These are phyloP conservation scores for Suhomyces sp. DNA, from an alignment of 805 yeast genomes.

Conservation along the genomic window DNA sequence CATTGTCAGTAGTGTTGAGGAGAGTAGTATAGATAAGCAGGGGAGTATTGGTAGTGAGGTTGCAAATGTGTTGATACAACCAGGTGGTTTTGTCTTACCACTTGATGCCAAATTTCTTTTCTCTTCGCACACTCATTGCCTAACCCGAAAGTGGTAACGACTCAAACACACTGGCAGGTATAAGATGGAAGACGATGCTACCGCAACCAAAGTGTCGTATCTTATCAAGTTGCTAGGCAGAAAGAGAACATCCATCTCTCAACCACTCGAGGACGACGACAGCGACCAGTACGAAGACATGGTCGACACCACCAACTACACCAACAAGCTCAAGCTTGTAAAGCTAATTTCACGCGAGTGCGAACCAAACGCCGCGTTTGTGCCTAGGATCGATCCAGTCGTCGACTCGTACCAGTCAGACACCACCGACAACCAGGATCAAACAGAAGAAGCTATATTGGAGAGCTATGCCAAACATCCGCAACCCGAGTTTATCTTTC, in stretches of 20 bases:
- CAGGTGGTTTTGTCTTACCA: background rate
- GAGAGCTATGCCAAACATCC: constrained; percentile 6
- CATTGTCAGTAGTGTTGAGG: too few species aligned
- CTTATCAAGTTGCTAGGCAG: constrained; percentile 19
- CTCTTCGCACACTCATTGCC: background rate
- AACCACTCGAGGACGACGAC: background rate
- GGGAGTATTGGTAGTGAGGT: too few species aligned
- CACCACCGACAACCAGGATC: constrained; percentile 10
- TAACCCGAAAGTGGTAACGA: background rate
- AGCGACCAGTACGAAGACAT: constrained; percentile 22
- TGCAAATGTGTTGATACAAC: too few species aligned
- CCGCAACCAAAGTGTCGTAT: constrained; percentile 12
- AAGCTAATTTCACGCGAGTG: background rate
- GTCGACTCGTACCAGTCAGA: constrained; percentile 10
- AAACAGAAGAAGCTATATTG: constrained; percentile 9
- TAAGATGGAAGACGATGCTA: background rate
- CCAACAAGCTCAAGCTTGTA: background rate
- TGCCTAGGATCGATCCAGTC: constrained; percentile 5
- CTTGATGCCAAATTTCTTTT: background rate
- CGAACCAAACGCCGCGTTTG: constrained; percentile 3
- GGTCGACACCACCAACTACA: constrained; percentile 4
- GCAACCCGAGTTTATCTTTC: constrained; percentile 8
- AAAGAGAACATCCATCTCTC: constrained; percentile 6
- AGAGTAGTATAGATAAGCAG: background rate
- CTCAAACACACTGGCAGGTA: background rate